A percentile compares a stretch with the other conserved stretches of the same genome.
phyloP scores from a whole-genome alignment of 2,329 filamentous ascomycete genomes.

The Diaporthe nobilis region DNA sequence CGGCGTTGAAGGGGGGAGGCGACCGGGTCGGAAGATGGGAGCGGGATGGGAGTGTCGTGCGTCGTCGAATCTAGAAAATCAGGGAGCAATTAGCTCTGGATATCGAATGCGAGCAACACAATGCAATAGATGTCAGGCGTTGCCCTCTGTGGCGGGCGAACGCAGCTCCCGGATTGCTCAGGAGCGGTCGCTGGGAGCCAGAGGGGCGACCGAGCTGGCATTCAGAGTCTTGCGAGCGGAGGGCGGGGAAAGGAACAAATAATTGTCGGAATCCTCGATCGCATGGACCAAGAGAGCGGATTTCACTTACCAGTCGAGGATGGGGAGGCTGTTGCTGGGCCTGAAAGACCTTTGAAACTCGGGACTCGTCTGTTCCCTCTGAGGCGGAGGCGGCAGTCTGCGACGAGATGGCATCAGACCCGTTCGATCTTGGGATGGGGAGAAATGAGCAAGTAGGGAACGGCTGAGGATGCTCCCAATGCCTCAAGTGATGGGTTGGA shows the following conservation, averaged over 20 bases:
- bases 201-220: slow-evolving; percentile 32
- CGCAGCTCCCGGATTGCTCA: slow-evolving; percentile 33
- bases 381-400: slow-evolving; percentile 43
- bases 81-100: slow-evolving; percentile 28
- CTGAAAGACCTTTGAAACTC: slow-evolving; percentile 46
- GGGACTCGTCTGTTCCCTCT: slow-evolving; percentile 45
- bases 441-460: slow-evolving; percentile 34
- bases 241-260: slow-evolving; percentile 40
- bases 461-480: slow-evolving; percentile 30
- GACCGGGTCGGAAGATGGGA: slow-evolving; percentile 22
- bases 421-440: slow-evolving; percentile 21
- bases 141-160: neutral
- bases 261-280: slow-evolving; percentile 50
- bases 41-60: slow-evolving; percentile 20
- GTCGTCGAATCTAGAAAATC: slow-evolving; percentile 16
- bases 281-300: slow-evolving; percentile 50
- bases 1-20: slow-evolving; percentile 37
- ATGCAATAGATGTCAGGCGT: slow-evolving; percentile 13
- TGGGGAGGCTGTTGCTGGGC: slow-evolving; percentile 52
- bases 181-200: slow-evolving; percentile 21
- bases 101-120: neutral
- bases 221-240: slow-evolving; percentile 39
- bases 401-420: slow-evolving; percentile 44
- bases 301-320: slow-evolving; percentile 54
- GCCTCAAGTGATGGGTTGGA: slow-evolving; percentile 36